A percentile compares a stretch with the other conserved stretches of the same genome.
Conservation (phyloP, 208 protist genomes). For the Naegleria fowleri region DNA sequence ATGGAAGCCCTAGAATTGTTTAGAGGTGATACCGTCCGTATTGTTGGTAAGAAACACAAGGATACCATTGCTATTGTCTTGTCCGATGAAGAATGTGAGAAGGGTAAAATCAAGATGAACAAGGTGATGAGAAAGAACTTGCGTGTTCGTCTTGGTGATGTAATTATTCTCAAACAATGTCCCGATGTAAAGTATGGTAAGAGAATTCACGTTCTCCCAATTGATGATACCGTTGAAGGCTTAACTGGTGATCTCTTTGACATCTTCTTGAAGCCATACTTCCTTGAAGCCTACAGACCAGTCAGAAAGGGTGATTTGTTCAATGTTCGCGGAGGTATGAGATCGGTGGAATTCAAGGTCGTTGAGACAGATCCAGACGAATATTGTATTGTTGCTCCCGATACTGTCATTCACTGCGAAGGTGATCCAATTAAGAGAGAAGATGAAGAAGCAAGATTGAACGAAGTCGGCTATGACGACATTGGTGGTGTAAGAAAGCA, state of each 20-base stretch:
- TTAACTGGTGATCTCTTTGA: slow-evolving; percentile 99
- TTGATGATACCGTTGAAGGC: slow-evolving; percentile 98
- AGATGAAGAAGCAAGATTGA: slow-evolving; percentile 91
- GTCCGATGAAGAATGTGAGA: slow-evolving; percentile 78
- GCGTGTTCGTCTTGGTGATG: slow-evolving; percentile 94
- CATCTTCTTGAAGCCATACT: slow-evolving; percentile 98
- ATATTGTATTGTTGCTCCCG: slow-evolving; percentile 95
- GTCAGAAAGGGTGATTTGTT: slow-evolving; percentile 98
- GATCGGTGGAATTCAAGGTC: slow-evolving; percentile 99
- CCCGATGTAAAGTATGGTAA: slow-evolving; percentile 96
- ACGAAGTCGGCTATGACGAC: slow-evolving; percentile 94
- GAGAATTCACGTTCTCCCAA: slow-evolving; percentile 97
- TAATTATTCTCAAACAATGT: slow-evolving; percentile 89
- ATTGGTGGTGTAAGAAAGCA: slow-evolving; percentile 98
- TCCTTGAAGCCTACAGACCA: slow-evolving; percentile 97
- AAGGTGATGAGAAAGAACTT: slow-evolving; percentile 98
- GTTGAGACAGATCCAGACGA: slow-evolving; percentile 95
- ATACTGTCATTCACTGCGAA: slow-evolving; percentile 99
- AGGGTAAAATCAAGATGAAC: slow-evolving; percentile 96
- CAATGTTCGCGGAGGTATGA: slow-evolving; percentile 91
- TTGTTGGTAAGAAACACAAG: slow-evolving; percentile 97
- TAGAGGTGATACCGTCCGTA: slow-evolving; percentile 90
- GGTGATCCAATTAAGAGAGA: slow-evolving; percentile 98
- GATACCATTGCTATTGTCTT: slow-evolving; percentile 95
- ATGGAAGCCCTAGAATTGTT: slow-evolving; percentile 98